Evolutionary conservation across 2,329 filamentous ascomycete genomes (phyloP).

Genomic region (Ampelomyces quisqualis): DNA sequence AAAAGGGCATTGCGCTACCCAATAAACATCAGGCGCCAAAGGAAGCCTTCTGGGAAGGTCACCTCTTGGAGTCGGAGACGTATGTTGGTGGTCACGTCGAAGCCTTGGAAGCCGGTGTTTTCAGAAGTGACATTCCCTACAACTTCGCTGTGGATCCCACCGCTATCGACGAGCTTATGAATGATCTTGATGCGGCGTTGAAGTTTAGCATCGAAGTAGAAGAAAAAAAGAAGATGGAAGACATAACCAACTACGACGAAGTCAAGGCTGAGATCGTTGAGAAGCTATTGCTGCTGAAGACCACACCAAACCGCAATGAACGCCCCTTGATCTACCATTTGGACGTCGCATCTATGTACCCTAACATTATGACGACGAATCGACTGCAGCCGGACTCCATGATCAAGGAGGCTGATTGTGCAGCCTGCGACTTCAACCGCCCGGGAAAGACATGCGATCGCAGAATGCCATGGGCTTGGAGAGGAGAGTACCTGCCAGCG

Average conservation of each 20-base stretch:
- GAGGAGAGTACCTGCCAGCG: conserved; percentile 93
- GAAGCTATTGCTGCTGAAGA: conserved; percentile 69
- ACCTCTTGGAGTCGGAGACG: conserved; percentile 93
- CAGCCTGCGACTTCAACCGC: conserved; percentile 96
- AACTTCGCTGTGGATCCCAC: conserved; percentile 88
- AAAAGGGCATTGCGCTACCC: conserved; percentile 85
- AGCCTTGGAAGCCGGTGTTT: conserved; percentile 97
- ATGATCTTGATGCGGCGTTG: conserved; percentile 83
- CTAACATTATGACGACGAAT: conserved; percentile 99
- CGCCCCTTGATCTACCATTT: conserved; percentile 93
- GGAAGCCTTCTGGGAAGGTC: conserved; percentile 95
- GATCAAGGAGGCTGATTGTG: conserved; percentile 94
- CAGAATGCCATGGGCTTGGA: conserved; percentile 93
- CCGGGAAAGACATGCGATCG: conserved; percentile 97
- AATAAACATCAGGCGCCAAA: conserved; percentile 93
- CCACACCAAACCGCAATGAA: conserved; percentile 81
- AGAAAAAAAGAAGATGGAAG: conserved; percentile 55
- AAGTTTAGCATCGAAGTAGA: conserved; percentile 69
- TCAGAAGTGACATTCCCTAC: conserved; percentile 90
- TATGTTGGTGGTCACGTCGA: conserved; percentile 99
- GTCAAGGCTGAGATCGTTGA: conserved; percentile 79
- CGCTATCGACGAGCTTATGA: conserved; percentile 84
- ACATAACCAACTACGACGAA: conserved; percentile 54
- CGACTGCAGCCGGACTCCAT: conserved; percentile 97
- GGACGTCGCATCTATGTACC: conserved; percentile 99